phyloP scores from a whole-genome alignment of 345 rosid genomes.

The Corymbia maculata region DNA sequence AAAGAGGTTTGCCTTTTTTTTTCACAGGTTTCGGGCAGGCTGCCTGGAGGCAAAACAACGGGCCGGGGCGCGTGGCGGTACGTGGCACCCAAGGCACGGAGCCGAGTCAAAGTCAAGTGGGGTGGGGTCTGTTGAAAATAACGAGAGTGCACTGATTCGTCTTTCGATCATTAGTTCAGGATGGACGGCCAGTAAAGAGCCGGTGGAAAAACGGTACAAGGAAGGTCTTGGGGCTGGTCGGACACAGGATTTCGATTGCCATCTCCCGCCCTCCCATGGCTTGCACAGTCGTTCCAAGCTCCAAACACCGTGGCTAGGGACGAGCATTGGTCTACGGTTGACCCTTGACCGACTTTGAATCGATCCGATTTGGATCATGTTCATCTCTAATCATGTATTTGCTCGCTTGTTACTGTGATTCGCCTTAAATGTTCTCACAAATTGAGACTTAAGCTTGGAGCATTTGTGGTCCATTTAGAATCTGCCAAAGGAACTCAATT shows the following conservation, averaged over 20 bases:
- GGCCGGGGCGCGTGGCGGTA: background rate
- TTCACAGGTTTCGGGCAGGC: background rate
- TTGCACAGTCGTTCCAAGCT: background rate
- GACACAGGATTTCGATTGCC: background rate
- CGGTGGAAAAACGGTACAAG: background rate
- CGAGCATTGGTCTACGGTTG: background rate
- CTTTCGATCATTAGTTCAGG: background rate
- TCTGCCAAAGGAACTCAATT: background rate
- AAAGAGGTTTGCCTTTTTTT: background rate
- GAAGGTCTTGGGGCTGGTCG: background rate
- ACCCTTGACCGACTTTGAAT: no score
- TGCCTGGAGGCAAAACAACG: background rate
- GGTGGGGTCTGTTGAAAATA: background rate
- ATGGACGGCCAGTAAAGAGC: background rate
- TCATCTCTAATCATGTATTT: background rate
- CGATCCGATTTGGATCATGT: no score
- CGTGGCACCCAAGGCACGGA: background rate
- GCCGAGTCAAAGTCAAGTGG: background rate
- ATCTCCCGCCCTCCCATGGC: rapidly evolving
- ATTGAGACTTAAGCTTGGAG: background rate
- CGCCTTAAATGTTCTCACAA: rapidly evolving
- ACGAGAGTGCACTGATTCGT: background rate
- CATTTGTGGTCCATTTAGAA: background rate
- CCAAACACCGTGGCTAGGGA: background rate
- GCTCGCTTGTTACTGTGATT: rapidly evolving